Base-by-base conservation (phyloP, 345 rosid species). In the Eucalyptus camaldulensis region DNA sequence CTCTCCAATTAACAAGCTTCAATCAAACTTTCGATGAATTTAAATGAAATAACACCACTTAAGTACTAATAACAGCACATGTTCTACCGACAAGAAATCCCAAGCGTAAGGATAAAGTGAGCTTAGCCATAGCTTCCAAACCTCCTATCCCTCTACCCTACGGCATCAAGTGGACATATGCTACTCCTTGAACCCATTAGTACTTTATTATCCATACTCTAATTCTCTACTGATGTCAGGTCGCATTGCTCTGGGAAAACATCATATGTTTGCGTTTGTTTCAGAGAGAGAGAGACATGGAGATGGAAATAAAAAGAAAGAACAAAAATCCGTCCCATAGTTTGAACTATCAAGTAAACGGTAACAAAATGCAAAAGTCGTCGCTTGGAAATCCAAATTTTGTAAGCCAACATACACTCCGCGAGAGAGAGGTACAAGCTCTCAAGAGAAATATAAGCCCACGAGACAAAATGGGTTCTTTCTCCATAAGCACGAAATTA, bases 401-500 rank as follows among this genome's bases (percentile, higher is more conserved):
- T 17, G 24, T 8, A 69, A 33, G 80, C 44, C 43, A 33, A 16
- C 80, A 17, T 69, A 33, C 76, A 67, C 11, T 67, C 76, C 76
- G 8, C 1, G 76, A n/a, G 76, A n/a, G 76, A 65, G 40, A 16
- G 76, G 40, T 4, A 0, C 76, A 65, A 65, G 11, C 76, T 65
- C 21, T 15, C 0, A 4, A 65, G 37, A 62, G 72, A 14, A 65
- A 65, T 15, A 72, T 21, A 37, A 72, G 83, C 83, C 83, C 83
- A 21, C 47, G 9, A 40, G 0, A 37, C 2, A 40, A 40, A 76
- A 43, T 8, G 29, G 83, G 27, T 76, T 76, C 27, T 76, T 76
- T 40, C 2, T 21, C 1, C 1, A 76, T 0, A 2, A 0, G 47
- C 3, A 40, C 83, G 47, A 76, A 76, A 76, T 40, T 0, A 76